phyloP scores from a whole-genome alignment of 495 filamentous ascomycete species.

The Opeltia flavorubescens region DNA sequence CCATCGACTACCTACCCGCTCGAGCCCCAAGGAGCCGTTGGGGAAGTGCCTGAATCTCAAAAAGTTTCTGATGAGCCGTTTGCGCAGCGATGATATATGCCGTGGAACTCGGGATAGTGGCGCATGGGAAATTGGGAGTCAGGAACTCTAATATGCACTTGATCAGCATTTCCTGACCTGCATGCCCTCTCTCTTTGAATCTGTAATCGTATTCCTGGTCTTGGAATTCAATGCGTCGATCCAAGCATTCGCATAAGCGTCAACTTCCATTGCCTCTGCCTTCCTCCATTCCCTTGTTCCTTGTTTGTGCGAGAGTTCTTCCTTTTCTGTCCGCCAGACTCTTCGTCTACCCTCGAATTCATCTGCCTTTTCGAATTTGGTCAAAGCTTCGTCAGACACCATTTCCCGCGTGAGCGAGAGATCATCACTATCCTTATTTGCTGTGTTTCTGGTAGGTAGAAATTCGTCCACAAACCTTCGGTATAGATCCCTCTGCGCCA shows the following conservation, averaged over 20 bases:
- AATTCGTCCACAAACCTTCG: constrained; percentile 13
- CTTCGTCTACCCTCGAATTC: constrained; percentile 5
- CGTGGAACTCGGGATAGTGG: no score
- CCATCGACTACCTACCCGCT: constrained; percentile 69
- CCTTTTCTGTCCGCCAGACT: constrained; percentile 10
- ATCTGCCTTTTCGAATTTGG: constrained; percentile 5
- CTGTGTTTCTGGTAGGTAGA: constrained; percentile 3
- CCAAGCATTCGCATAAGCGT: constrained; percentile 13
- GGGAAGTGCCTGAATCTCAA: constrained; percentile 40
- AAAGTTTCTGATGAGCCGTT: constrained; percentile 36
- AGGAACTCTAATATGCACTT: no score
- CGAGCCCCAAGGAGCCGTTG: constrained; percentile 31
- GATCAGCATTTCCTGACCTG: neutral
- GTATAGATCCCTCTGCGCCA: constrained; percentile 13
- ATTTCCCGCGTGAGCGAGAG: neutral
- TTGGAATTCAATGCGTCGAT: neutral
- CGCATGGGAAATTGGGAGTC: no score
- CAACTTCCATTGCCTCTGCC: constrained; percentile 1
- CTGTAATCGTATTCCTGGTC: neutral
- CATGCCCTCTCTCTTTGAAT: neutral
- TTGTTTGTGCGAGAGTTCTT: constrained; percentile 6
- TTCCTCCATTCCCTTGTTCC: constrained; percentile 2
- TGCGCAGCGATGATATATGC: constrained; percentile 30
- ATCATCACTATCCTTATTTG: neutral
- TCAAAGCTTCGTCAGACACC: constrained; percentile 6